Evolutionary conservation across 2,329 filamentous ascomycete species (phyloP), one percentile per base, ranked within the genome.

Genomic region (Colletotrichum coccodes): DNA sequence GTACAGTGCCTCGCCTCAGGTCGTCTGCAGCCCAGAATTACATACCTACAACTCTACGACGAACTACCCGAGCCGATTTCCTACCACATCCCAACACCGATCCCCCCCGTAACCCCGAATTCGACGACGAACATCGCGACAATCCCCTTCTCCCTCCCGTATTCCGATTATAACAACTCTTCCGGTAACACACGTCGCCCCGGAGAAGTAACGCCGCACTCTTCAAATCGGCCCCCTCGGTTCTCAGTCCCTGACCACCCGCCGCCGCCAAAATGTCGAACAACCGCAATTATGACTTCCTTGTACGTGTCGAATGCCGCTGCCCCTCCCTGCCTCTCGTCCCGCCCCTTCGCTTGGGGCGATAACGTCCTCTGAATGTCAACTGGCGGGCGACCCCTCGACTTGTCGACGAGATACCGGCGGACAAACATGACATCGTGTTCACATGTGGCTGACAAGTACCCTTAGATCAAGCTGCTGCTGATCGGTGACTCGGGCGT

Each of bases 221-320:
- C 34, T 50, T 66, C 26, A 68, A 44, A 59, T 50, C 66, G 49
- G 56, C 54, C 61, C 49, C 54, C 49, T 69, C 62, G 61, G 54
- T 66, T 66, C 49, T 53, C 49, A 69, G 66, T 69, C 49, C 61
- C 65, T 60, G 47, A 68, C 40, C 53, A 68, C 32, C 40, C 40
- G 30, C 72, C 76, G 63, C 67, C 73, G 71, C 73, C 81, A 87
- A 79, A 76, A 99, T 99, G 96, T 95, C 96, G 78, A 94, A 93
- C 82, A 97, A 95, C 87, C 91, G 96, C 83, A 99, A 99, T 87
- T 99, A 99, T 85, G 96, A 99, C 83, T 98, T 98, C 83, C 88
- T 99, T 84, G 95, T 98, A 91, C 79, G 91, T 83, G 70, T 56
- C 52, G 71, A 72, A 70, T 68, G 73, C 70, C 68, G 67, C 62